Conservation (phyloP, 2,329 filamentous ascomycete species). For the Nannizziopsis barbatae region DNA sequence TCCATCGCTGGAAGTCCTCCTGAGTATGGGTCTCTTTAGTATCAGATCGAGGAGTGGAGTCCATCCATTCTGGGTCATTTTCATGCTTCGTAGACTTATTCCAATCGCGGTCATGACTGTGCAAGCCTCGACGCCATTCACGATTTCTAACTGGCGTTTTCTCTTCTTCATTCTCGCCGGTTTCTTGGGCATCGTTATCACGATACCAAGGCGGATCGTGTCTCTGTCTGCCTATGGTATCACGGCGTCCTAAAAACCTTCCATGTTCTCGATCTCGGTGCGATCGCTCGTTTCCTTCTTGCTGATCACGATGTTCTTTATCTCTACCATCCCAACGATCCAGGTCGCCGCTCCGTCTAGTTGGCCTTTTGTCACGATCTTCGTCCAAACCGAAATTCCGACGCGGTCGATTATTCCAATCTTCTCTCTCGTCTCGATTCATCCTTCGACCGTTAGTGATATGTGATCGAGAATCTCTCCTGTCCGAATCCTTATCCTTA, state of each 20-base stretch:
- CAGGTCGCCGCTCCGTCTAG: slow-evolving; percentile 33
- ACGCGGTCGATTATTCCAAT: slow-evolving; percentile 33
- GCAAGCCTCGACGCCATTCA: slow-evolving; percentile 49
- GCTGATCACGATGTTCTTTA: slow-evolving; percentile 46
- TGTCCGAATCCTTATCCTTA: slow-evolving; percentile 24
- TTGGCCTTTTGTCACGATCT: slow-evolving; percentile 30
- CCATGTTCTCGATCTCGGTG: slow-evolving; percentile 46
- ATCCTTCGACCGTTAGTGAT: slow-evolving; percentile 28
- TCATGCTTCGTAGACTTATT: slow-evolving; percentile 48
- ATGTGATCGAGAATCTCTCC: slow-evolving; percentile 27
- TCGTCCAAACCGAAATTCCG: slow-evolving; percentile 31
- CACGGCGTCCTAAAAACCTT: slow-evolving; percentile 47
- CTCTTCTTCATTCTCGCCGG: slow-evolving; percentile 33
- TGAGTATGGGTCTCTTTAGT: slow-evolving; percentile 63
- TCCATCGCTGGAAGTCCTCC: slow-evolving; percentile 90
- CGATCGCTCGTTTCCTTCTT: slow-evolving; percentile 41
- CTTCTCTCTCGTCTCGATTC: slow-evolving; percentile 28
- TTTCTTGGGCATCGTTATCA: slow-evolving; percentile 39
- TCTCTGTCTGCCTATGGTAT: slow-evolving; percentile 54
- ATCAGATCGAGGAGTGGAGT: slow-evolving; percentile 56
- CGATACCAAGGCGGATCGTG: slow-evolving; percentile 60
- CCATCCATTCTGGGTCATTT: slow-evolving; percentile 85
- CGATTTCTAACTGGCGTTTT: slow-evolving; percentile 45
- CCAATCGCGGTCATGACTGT: slow-evolving; percentile 44
- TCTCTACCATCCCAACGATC: slow-evolving; percentile 35